A percentile compares a stretch with the other conserved stretches of the same genome.
Evolutionary conservation across 441 rosid genomes (phyloP).

Genomic region (Gossypium schwendimanii): DNA sequence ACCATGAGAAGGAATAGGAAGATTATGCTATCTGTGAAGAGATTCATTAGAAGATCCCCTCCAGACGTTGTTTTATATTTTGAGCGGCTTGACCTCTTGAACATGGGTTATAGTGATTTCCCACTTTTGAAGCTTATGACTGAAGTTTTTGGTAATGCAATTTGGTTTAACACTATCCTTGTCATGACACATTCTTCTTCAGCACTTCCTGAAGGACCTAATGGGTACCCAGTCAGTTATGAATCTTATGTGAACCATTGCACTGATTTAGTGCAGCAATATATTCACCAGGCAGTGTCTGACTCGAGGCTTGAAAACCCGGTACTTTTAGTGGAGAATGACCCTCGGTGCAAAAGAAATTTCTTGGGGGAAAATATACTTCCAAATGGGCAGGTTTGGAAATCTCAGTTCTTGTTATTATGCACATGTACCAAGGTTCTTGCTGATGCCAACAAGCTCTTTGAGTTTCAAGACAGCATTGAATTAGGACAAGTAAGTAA

Average conservation of each 20-base stretch:
- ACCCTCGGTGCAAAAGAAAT: constrained; percentile 63
- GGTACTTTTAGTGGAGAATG: constrained; percentile 75
- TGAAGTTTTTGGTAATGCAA: constrained; percentile 61
- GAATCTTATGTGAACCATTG: constrained; percentile 65
- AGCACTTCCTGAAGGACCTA: constrained; percentile 59
- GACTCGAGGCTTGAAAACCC: constrained; percentile 75
- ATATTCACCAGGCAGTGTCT: constrained; percentile 60
- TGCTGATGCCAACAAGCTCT: constrained; percentile 53
- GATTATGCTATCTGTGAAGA: constrained; percentile 60
- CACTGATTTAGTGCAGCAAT: constrained; percentile 58
- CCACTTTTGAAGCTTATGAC: constrained; percentile 73
- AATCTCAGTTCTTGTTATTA: constrained; percentile 57
- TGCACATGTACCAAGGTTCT: constrained; percentile 73
- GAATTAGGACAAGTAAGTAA: constrained; percentile 50
- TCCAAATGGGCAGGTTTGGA: constrained; percentile 83
- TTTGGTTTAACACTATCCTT: constrained; percentile 86
- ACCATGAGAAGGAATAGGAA: constrained; percentile 60
- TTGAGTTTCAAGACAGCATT: constrained; percentile 57
- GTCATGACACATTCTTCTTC: constrained; percentile 81
- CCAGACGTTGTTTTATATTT: constrained; percentile 75
- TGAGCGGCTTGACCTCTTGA: constrained; percentile 71
- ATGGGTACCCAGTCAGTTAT: constrained; percentile 51
- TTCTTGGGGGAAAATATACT: constrained; percentile 60
- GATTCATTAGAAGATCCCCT: constrained; percentile 61
- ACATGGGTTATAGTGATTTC: constrained; percentile 53